Percentiles rank a stretch among this genome's conserved stretches.
Evolutionary conservation across 768 basidiomycete species (phyloP).

Genomic region (Sarcodon sp.): DNA sequence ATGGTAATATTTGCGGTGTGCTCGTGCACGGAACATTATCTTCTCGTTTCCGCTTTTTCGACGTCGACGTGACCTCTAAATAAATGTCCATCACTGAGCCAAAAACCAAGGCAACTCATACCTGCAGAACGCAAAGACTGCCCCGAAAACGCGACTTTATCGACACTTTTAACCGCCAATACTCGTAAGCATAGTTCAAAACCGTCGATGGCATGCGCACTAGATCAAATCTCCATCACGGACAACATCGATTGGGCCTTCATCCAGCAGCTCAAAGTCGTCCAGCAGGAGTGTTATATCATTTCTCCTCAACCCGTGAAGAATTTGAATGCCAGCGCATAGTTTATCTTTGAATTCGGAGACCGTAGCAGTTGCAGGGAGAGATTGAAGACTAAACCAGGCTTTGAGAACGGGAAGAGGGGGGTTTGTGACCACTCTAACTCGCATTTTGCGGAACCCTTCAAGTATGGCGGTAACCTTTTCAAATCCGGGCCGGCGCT

Average conservation of each 20-base stretch:
- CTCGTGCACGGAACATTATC: not conserved
- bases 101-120: not conserved
- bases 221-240: slow-evolving; percentile 17
- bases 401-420: slow-evolving; percentile 14
- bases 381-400: slow-evolving; percentile 12
- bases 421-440: slow-evolving; percentile 12
- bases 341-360: slow-evolving; percentile 13
- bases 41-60: not conserved
- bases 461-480: not conserved
- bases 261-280: slow-evolving; percentile 17
- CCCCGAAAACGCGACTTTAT: not conserved
- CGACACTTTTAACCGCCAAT: not conserved
- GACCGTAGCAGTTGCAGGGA: slow-evolving; percentile 8
- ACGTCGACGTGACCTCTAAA: not conserved
- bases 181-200: not conserved
- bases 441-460: slow-evolving; percentile 9
- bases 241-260: slow-evolving; percentile 13
- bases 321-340: slow-evolving; percentile 9
- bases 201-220: slow-evolving; percentile 5
- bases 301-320: slow-evolving; percentile 4
- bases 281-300: slow-evolving; percentile 15
- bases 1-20: too few relatives aligned
- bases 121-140: not conserved
- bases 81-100: not conserved
- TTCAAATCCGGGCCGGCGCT: not conserved